Evolutionary conservation across 108 stramenopile genomes (phyloP), one percentile per base, ranked within the genome.

Genomic region (Licmophora abbreviata): DNA sequence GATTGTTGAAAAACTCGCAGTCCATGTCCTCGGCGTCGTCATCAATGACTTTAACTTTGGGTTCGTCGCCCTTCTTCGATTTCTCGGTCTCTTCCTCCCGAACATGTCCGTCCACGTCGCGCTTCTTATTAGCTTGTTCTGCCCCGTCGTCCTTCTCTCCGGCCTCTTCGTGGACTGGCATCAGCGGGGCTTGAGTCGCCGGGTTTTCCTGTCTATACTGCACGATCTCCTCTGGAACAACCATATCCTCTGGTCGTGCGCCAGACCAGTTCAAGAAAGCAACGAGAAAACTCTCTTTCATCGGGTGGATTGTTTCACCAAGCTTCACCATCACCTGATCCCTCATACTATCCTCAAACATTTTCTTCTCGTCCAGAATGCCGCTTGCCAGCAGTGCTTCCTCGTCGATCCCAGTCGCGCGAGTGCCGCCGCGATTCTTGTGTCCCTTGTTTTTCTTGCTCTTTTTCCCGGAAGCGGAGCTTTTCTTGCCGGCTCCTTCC

Each of bases 221-320:
- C 50, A 73, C 53, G 24, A 81, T 63, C 2, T 73, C 59, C 44
- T 92, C 74, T 0, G 90, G 83, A 2, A 92, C 85, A 22, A 64
- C 67, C 62, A 76, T 74, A 51, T 85, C 66, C 38, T 88, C 90
- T 40, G 74, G 63, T 54, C 75, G 76, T 28, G 80, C 80, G 20
- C 68, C 84, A 26, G 80, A 70, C 68, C 92, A 95, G 54, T 82
- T 85, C 42, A 98, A 69, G 69, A 85, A 89, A 1, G 95, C 97
- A 35, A 98, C 95, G 56, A 98, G 88, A 58, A 98, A 98, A 75
- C 85, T 84, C 18, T 95, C 92, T 57, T 96, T 98, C 97, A 98
- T 98, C 20, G 93, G 94, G 14, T 77, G 57, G 30, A 98, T 94
- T 10, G 92, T 84, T 51, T 92, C 90, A 0, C 94, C 92, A 28